Evolutionary conservation across 75 land plant genomes (phyloP).

Genomic region (Larix kaempferi): DNA sequence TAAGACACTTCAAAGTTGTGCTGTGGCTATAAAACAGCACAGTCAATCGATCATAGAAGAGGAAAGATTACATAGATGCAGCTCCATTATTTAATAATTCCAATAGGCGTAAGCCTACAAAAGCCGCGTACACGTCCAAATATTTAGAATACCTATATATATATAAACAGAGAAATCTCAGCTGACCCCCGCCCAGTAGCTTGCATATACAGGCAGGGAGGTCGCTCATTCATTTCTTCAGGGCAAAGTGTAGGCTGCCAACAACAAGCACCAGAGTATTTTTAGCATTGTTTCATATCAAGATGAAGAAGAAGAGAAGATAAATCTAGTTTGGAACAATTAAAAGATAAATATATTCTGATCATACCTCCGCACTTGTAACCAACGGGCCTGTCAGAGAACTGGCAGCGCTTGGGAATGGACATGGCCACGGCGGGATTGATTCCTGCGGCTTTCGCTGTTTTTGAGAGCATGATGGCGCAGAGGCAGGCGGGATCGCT

Average conservation of each 20-base stretch:
- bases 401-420: constrained; percentile 59
- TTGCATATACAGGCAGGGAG: no score
- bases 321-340: neutral
- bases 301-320: neutral
- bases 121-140: no score
- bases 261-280: neutral
- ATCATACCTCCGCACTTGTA: constrained; percentile 51
- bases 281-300: no score
- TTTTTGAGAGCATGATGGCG: constrained; percentile 49
- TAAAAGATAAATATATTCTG: neutral
- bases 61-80: no score
- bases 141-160: no score
- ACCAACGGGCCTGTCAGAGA: constrained; percentile 44
- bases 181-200: no score
- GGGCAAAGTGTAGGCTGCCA: constrained; percentile 7
- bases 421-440: constrained; percentile 42
- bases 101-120: no score
- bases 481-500: constrained; percentile 53
- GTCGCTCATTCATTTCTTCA: neutral
- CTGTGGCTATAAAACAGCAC: no score
- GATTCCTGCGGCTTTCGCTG: constrained; percentile 35
- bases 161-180: no score
- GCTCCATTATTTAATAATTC: no score
- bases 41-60: no score
- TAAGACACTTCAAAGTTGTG: no score